Percentiles rank a stretch among this genome's conserved stretches.
Evolutionary conservation across 1,284 basidiomycete species (phyloP).

Genomic region (Rhodotorula sp.): DNA sequence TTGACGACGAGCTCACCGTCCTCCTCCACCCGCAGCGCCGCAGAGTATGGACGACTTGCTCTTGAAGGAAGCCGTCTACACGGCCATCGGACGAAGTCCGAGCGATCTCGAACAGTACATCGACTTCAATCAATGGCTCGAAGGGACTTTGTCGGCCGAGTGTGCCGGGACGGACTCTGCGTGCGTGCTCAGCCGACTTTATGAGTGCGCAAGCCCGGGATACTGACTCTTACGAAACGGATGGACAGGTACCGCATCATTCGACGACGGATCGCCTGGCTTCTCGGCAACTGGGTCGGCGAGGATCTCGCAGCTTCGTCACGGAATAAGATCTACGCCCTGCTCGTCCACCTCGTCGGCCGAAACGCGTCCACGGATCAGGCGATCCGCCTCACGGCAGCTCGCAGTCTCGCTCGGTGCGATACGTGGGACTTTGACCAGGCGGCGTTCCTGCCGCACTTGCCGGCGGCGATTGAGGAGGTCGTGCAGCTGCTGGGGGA

Average conservation of each 20-base stretch:
- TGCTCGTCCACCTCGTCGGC: constrained; percentile 42
- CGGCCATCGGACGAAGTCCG: constrained; percentile 39
- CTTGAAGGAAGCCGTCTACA: constrained; percentile 43
- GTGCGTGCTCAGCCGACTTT: constrained; percentile 7
- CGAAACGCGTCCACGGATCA: constrained; percentile 39
- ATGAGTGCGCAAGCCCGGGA: background rate
- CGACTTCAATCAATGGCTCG: constrained; percentile 37
- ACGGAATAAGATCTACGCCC: constrained; percentile 34
- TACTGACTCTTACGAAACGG: background rate
- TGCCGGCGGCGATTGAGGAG: constrained; percentile 35
- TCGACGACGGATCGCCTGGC: constrained; percentile 42
- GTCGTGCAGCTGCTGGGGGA: constrained; percentile 39
- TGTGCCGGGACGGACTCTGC: constrained; percentile 28
- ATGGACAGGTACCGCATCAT: constrained; percentile 37
- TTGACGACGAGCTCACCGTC: background rate
- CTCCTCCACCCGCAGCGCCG: constrained; percentile 14
- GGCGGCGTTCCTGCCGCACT: constrained; percentile 37
- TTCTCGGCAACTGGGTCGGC: constrained; percentile 41
- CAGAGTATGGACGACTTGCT: constrained; percentile 31
- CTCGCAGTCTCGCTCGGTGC: constrained; percentile 36
- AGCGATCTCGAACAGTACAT: constrained; percentile 28
- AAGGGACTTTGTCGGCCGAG: constrained; percentile 28
- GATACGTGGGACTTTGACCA: constrained; percentile 42
- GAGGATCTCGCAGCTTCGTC: constrained; percentile 30
- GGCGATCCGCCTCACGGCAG: constrained; percentile 43